phyloP scores from a whole-genome alignment of 176 grass and related monocot species.

The Saccharum officinarum region DNA sequence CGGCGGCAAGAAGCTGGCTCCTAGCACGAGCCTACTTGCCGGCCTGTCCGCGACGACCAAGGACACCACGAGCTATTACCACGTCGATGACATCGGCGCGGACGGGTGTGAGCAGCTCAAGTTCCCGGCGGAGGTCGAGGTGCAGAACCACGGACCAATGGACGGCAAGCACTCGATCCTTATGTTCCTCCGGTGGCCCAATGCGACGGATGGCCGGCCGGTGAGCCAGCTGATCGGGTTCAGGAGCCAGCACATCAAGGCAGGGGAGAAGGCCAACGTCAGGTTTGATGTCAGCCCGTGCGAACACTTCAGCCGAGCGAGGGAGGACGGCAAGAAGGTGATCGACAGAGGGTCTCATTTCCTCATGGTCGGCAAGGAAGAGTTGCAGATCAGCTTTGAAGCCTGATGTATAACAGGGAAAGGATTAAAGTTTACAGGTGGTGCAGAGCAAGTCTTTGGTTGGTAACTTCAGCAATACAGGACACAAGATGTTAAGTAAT shows the following conservation, averaged over 20 bases:
- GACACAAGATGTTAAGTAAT: neutral
- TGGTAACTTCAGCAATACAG: neutral
- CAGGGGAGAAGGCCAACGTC: constrained; percentile 34
- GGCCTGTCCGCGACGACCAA: neutral
- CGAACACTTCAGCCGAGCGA: constrained; percentile 53
- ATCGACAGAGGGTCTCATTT: constrained; percentile 65
- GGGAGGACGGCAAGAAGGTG: constrained; percentile 56
- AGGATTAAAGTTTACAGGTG: neutral
- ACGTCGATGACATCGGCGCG: constrained; percentile 28
- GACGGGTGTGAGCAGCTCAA: constrained; percentile 47
- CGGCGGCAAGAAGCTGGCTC: neutral
- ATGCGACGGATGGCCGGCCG: constrained; percentile 26
- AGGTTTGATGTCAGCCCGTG: constrained; percentile 53
- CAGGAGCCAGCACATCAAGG: constrained; percentile 46
- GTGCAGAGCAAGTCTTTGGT: neutral
- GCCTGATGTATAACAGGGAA: neutral
- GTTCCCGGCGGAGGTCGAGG: constrained; percentile 52
- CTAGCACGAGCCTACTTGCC: constrained; percentile 6
- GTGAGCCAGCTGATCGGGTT: constrained; percentile 69
- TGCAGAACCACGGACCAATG: constrained; percentile 60
- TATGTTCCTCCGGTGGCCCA: constrained; percentile 62
- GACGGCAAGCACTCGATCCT: constrained; percentile 71
- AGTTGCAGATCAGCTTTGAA: constrained; percentile 48
- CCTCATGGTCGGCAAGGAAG: constrained; percentile 47
- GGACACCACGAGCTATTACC: constrained; percentile 31